Evolutionary conservation across 2,329 filamentous ascomycete genomes (phyloP), one percentile per base, ranked within the genome.

Genomic region (Lasiodiplodia gonubiensis): DNA sequence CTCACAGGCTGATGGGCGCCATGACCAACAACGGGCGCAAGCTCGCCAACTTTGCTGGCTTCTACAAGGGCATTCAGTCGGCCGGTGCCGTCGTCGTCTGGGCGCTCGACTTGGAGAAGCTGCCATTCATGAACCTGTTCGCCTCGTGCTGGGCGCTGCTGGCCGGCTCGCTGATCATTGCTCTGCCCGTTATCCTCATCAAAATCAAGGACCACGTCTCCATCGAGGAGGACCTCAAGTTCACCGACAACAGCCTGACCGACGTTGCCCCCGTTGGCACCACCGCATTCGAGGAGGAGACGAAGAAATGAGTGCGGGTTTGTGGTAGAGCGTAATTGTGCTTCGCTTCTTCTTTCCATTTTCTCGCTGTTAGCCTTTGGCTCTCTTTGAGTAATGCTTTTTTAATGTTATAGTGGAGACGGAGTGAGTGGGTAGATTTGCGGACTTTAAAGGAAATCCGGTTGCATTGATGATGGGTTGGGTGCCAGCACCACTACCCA

Each of bases 1-100:
- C 30, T 33, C 30, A 33, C 69, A 91, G 89, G 90, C 94, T 91
- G 83, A 97, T 98, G 91, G 94, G 94, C 61, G 88, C 94, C 8
- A 85, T 97, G 52, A 94, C 92, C 76, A 98, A 98, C 86, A 97
- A 94, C 70, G 89, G 92, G 69, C 92, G 94, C 78, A 94, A 93
- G 79, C 87, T 94, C 33, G 94, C 94, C 81, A 97, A 97, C 83
- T 91, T 94, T 75, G 91, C 93, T 51, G 94, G 92, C 70, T 94
- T 92, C 83, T 95, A 95, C 86, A 95, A 95, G 82, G 90, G 90
- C 61, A 91, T 97, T 70, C 93, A 97, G 79, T 94, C 92, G n/a
- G 92, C 92, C 21, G 93, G 92, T 72, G 89, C 90, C 3, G 93
- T 91, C 68, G 86, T 94, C 73, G 91, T 88, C 74, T 92, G 88